Percentiles rank a stretch among this genome's conserved stretches.
Evolutionary conservation across 257 asterid species (phyloP).

Genomic region (Ehretia macrophylla): DNA sequence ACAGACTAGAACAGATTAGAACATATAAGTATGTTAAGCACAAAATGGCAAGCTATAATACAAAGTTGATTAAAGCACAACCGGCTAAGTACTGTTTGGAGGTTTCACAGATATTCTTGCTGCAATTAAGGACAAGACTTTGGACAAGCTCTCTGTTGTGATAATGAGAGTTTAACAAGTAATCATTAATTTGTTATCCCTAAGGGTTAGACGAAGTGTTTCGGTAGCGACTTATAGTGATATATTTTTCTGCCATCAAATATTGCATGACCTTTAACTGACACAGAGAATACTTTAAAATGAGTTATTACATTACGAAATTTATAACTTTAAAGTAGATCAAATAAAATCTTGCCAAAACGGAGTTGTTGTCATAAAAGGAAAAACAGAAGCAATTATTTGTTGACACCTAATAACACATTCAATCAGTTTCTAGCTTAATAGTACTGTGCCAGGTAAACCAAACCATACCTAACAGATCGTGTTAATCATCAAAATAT

Average conservation of each 20-base stretch:
- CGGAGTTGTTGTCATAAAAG: too few relatives aligned
- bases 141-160: background rate
- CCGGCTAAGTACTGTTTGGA: conserved; percentile 43
- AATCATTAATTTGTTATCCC: too few relatives aligned
- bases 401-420: conserved; percentile 21
- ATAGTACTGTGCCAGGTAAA: conserved; percentile 16
- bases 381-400: too few relatives aligned
- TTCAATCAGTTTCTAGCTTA: conserved; percentile 14
- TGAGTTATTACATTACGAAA: too few relatives aligned
- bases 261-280: too few relatives aligned
- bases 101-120: conserved; percentile 5
- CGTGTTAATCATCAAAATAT: conserved; percentile 4
- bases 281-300: too few relatives aligned
- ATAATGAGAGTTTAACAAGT: conserved; percentile 26
- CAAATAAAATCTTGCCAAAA: too few relatives aligned
- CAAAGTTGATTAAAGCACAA: conserved; percentile 42
- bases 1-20: conserved; percentile 10
- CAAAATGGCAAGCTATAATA: conserved; percentile 40
- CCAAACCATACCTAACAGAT: conserved; percentile 5
- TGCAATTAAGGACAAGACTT: conserved; percentile 1
- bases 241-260: too few relatives aligned
- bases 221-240: too few relatives aligned
- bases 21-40: conserved; percentile 17
- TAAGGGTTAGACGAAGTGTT: too few relatives aligned
- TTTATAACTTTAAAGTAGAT: too few relatives aligned